Base-by-base conservation (phyloP, 2,329 filamentous ascomycete species). In the Rhynchosporium agropyri region DNA sequence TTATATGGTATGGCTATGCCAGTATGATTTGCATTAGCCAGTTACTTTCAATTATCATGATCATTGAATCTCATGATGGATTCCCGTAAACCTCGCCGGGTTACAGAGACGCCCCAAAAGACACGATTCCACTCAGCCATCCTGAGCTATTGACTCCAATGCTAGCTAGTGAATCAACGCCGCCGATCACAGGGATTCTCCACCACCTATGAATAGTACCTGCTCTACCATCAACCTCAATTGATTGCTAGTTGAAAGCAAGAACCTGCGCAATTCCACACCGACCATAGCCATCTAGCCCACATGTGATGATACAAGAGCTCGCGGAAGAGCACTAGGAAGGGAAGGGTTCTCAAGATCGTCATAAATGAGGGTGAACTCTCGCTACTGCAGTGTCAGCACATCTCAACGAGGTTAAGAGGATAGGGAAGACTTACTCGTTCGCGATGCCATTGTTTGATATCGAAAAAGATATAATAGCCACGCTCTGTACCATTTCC, bases 401-500 rank as follows among this genome's bases (percentile, higher is more conserved):
- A 54, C 28, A 61, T 26, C 12, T 2, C 28, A 10, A 13, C 3
- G 20, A 43, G n/a, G 13, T n/a, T 49, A 3, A 36, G 9, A 48
- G 38, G 4, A 10, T 40, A 4, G 50, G 8, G 38, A 12, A 48
- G 45, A 78, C 84, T 73, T 79, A 88, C 86, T 66, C 85, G 79
- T 68, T 88, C 84, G 73, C 86, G 85, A 54, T 81, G 80, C 86
- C 86, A 89, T 59, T 78, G 79, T n/a, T 76, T 77, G 8, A 83
- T 82, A 68, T 88, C 85, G 82, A 86, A 89, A 62, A 89, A 81
- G 63, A 88, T 82, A 72, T 89, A 89, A 74, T 83, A 88, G 0
- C 86, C 86, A 63, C 85, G 82, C 74, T 89, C 86, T 56, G 85
- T 83, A 58, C 78, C 82, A 12, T 80, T 80, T 59, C 83, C 83